These are phyloP conservation scores for Cruciata laevipes DNA, from an alignment of 257 asterid species.

Conservation along the genomic window DNA sequence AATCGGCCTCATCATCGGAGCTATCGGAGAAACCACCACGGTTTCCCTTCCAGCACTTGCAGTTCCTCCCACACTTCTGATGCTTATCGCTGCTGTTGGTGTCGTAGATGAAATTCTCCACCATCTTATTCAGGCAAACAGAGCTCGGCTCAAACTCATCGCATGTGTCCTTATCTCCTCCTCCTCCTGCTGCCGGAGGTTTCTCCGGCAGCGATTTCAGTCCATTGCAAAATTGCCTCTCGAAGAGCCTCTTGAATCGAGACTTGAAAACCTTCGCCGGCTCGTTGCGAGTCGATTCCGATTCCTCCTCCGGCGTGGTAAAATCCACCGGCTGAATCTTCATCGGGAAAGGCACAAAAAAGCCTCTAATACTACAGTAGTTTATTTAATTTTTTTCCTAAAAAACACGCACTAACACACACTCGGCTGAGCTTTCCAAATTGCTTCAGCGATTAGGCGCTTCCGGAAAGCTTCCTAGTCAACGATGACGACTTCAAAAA, in stretches of 20 bases:
- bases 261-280: conserved; percentile 48
- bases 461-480: conserved; percentile 14
- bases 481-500: conserved; percentile 24
- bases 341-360: conserved; percentile 50
- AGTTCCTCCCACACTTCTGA: conserved; percentile 47
- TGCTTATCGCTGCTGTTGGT: conserved; percentile 45
- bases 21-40: conserved; percentile 45
- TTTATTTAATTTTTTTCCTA: background rate
- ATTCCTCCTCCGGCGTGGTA: conserved; percentile 28
- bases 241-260: conserved; percentile 77
- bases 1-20: conserved; percentile 68
- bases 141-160: conserved; percentile 87
- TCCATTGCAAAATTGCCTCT: conserved; percentile 58
- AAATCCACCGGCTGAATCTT: conserved; percentile 80
- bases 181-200: conserved; percentile 21
- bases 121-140: conserved; percentile 70
- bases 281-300: conserved; percentile 27
- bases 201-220: conserved; percentile 27
- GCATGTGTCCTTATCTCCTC: conserved; percentile 32
- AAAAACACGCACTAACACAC: background rate
- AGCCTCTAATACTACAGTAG: background rate
- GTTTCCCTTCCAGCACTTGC: conserved; percentile 71
- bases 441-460: conserved; percentile 3
- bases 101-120: conserved; percentile 77
- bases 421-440: background rate